Conservation (phyloP, 345 rosid genomes). For the Brassica juncea region DNA sequence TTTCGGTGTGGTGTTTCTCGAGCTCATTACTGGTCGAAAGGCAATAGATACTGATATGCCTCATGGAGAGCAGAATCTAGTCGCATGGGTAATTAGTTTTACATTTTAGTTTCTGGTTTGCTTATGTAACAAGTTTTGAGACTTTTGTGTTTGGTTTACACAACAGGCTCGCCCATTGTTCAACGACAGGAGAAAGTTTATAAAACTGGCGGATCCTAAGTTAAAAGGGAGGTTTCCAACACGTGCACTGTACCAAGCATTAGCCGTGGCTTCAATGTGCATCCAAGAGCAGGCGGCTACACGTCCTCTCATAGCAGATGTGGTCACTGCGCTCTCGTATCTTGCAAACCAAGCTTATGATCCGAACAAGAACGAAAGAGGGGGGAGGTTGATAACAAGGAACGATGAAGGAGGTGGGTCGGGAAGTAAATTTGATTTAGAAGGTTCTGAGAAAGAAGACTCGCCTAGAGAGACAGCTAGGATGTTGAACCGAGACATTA, state of each 20-base stretch:
- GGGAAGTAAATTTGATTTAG: slow-evolving; percentile 69
- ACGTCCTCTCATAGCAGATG: slow-evolving; percentile 92
- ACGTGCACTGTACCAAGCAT: slow-evolving; percentile 90
- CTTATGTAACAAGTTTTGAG: background rate
- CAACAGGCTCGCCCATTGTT: slow-evolving; percentile 83
- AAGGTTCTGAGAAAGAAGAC: slow-evolving; percentile 87
- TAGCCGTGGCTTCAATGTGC: slow-evolving; percentile 98
- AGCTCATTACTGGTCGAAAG: slow-evolving; percentile 92
- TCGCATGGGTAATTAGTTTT: slow-evolving; percentile 61
- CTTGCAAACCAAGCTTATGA: slow-evolving; percentile 85
- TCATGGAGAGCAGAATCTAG: slow-evolving; percentile 94
- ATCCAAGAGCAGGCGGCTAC: slow-evolving; percentile 96
- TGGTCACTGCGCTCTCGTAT: slow-evolving; percentile 91
- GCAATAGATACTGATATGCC: slow-evolving; percentile 86
- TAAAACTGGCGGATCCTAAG: slow-evolving; percentile 78
- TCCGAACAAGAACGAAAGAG: slow-evolving; percentile 65
- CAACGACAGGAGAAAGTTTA: slow-evolving; percentile 77
- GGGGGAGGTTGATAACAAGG: slow-evolving; percentile 53
- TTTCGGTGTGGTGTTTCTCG: slow-evolving; percentile 91
- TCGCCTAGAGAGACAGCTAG: slow-evolving; percentile 76
- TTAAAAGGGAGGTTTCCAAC: slow-evolving; percentile 81
- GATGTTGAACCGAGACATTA: slow-evolving; percentile 67
- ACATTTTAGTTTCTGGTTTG: background rate
- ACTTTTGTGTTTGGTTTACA: slow-evolving; percentile 10
- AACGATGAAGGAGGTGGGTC: slow-evolving; percentile 78